Evolutionary conservation across 306 rosid genomes (phyloP), one percentile per base, ranked within the genome.

Genomic region (Rubus idaeus): DNA sequence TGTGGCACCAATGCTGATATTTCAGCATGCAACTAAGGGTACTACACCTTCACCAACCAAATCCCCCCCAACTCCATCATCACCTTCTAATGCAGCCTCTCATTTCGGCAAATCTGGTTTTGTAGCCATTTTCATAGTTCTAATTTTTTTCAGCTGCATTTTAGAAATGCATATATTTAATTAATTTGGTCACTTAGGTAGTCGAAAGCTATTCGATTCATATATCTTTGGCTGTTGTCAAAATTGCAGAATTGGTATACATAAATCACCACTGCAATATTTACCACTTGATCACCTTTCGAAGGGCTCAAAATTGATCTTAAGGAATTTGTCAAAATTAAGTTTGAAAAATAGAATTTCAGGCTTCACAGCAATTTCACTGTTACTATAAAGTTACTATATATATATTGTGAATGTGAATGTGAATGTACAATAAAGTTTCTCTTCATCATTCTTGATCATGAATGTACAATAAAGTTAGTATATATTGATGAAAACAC

Each of bases 1-100:
- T 93, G 95, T 64, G 86, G 77, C 51, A 8, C 81, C 2, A 2
- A 75, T 0, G 67, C 41, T 57, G 81, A 88, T 21, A 1, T 71
- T 44, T 74, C 87, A 16, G 35, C 5, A 2, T 93, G 98, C 83
- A 45, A 70, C 2, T 50, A 50, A 11, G 55, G 55, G 17, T 11
- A 50, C 46, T 11, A 14, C 55, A 50, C 55, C n/a, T 11, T 50
- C 55, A 42, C 46, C 46, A 5, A 8, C 46, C 4, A 11, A 50
- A 50, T 14, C 55, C 55, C 46, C 46, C 46, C 46, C 46, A 4
- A 5, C 46, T 57, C 63, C 63, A 21, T 2, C 63, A 57, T 1
- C 35, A 21, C 63, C 87, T 5, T 23, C n/a, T 8, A 58, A 23
- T 52, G 83, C 79, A 55, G 60, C 60, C 60, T 55, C 35, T 47